These are phyloP conservation scores for Dipodascus albidus DNA, from an alignment of 805 yeast genomes.

Conservation along the genomic window DNA sequence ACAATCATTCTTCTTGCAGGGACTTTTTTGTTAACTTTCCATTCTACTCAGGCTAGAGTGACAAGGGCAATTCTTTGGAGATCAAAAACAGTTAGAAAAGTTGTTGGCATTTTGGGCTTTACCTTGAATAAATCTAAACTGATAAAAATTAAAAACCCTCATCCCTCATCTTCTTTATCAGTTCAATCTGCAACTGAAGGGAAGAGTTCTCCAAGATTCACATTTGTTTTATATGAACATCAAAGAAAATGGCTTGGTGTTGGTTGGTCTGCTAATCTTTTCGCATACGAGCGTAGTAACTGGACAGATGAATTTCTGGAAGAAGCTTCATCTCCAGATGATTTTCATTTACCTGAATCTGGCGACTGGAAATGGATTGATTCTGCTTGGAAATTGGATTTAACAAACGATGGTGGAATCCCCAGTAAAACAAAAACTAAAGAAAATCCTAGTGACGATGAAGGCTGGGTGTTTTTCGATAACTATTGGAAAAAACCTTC, in stretches of 20 bases:
- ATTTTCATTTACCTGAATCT: conserved; percentile 70
- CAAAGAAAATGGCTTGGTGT: conserved; percentile 96
- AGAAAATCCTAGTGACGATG: conserved; percentile 55
- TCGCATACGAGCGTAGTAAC: conserved; percentile 87
- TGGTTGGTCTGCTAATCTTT: conserved; percentile 91
- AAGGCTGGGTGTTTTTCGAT: conserved; percentile 81
- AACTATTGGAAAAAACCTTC: conserved; percentile 91
- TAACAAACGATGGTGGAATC: conserved; percentile 78
- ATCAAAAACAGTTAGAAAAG: conserved; percentile 48
- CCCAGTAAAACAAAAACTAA: conserved; percentile 24
- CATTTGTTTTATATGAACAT: conserved; percentile 86
- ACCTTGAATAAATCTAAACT: conserved; percentile 80
- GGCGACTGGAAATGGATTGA: conserved; percentile 92
- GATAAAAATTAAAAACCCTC: conserved; percentile 33
- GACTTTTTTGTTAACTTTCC: conserved; percentile 59
- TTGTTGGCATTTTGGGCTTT: conserved; percentile 41
- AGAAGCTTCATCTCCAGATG: conserved; percentile 67
- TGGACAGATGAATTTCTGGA: conserved; percentile 96
- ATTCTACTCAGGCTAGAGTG: conserved; percentile 75
- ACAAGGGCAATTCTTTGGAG: conserved; percentile 81
- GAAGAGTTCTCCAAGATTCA: conserved; percentile 58
- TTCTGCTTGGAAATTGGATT: conserved; percentile 79
- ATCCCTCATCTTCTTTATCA: conserved; percentile 10
- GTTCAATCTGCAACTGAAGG: conserved; percentile 18
- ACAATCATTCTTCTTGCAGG: conserved; percentile 50